Evolutionary conservation across 345 rosid species (phyloP).

Genomic region (Aquilaria malaccensis): DNA sequence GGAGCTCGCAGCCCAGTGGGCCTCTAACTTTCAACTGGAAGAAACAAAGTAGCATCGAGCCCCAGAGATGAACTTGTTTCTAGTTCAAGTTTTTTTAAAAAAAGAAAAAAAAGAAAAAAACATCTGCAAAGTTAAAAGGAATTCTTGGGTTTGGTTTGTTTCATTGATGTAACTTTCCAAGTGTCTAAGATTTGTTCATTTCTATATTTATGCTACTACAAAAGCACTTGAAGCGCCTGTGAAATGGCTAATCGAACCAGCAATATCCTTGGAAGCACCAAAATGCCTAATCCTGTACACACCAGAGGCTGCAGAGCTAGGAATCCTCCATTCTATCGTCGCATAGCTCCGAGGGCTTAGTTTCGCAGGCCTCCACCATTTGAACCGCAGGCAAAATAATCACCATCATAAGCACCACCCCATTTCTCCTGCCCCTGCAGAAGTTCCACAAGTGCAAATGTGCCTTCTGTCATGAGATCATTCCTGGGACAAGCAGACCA

Average conservation of each 20-base stretch:
- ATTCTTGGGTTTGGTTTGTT: too few species aligned
- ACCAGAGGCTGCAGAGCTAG: slow-evolving; percentile 44
- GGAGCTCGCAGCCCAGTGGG: not conserved
- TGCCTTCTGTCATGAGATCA: slow-evolving; percentile 87
- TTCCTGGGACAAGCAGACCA: slow-evolving; percentile 92
- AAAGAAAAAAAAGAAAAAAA: too few species aligned
- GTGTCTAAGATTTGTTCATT: too few species aligned
- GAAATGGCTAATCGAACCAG: slow-evolving; percentile 60
- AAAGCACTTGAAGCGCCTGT: slow-evolving; percentile 82
- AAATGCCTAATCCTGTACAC: slow-evolving; percentile 75
- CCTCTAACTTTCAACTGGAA: not conserved
- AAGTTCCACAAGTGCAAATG: slow-evolving; percentile 72
- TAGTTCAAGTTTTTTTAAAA: too few species aligned
- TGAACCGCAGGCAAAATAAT: slow-evolving; percentile 72
- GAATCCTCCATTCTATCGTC: slow-evolving; percentile 71
- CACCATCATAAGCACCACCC: slow-evolving; percentile 75
- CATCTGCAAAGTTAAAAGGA: too few species aligned
- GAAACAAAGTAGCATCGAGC: not conserved
- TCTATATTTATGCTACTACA: slow-evolving; percentile 39
- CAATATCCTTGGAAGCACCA: slow-evolving; percentile 70
- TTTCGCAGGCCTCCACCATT: slow-evolving; percentile 70
- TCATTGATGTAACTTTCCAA: too few species aligned
- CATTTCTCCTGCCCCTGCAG: slow-evolving; percentile 49
- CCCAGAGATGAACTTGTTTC: not conserved
- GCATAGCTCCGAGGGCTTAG: slow-evolving; percentile 63